Conservation (phyloP, 2,329 filamentous ascomycete genomes). For the Neofusicoccum cordaticola region DNA sequence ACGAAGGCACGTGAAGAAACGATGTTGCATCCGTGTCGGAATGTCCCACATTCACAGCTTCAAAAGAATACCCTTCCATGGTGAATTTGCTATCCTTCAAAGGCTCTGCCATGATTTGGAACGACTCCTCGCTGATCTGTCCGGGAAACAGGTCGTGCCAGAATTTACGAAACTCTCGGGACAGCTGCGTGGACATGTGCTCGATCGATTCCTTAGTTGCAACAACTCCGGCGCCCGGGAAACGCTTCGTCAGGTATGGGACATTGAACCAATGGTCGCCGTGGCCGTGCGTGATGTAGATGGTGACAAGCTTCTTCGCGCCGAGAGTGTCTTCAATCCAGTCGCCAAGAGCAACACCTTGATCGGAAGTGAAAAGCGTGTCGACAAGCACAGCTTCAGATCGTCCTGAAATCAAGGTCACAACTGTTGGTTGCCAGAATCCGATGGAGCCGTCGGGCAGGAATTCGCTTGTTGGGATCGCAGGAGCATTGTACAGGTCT, state of each 20-base stretch:
- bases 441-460: constrained; percentile 9
- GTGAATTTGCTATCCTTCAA: constrained; percentile 22
- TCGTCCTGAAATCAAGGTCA: neutral
- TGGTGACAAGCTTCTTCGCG: constrained; percentile 29
- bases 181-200: constrained; percentile 25
- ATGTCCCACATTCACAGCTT: constrained; percentile 24
- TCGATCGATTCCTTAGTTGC: constrained; percentile 23
- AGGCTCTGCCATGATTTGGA: constrained; percentile 6
- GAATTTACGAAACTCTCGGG: constrained; percentile 16
- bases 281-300: constrained; percentile 45
- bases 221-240: constrained; percentile 26
- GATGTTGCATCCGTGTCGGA: constrained; percentile 28
- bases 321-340: constrained; percentile 21
- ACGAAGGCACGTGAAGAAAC: constrained; percentile 34
- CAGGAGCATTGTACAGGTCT: constrained; percentile 4
- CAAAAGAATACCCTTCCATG: constrained; percentile 22
- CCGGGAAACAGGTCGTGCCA: constrained; percentile 28
- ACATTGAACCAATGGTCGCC: constrained; percentile 43
- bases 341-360: neutral
- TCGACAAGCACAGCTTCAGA: neutral
- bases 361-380: neutral
- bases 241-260: constrained; percentile 27
- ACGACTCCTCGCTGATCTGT: constrained; percentile 21
- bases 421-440: neutral
- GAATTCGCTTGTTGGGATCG: neutral